A percentile compares a stretch with the other conserved stretches of the same genome.
phyloP scores from a whole-genome alignment of 345 rosid species.

The Citrus unshiu region DNA sequence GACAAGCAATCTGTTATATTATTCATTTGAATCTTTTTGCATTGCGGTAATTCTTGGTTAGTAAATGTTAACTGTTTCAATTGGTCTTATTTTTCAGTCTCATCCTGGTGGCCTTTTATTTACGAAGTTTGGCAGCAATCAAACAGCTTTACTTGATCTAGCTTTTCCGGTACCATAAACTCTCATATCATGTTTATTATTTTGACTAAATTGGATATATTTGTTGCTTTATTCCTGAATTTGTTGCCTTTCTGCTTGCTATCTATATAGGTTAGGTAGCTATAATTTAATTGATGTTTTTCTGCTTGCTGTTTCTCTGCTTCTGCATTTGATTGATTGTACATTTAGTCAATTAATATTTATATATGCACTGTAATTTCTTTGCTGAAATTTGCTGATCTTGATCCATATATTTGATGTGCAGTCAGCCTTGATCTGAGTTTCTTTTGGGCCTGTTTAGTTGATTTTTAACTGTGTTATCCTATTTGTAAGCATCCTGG shows the following conservation, averaged over 20 bases:
- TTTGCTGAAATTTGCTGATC: neutral
- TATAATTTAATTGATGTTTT: neutral
- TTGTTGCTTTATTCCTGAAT: neutral
- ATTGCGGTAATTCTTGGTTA: neutral
- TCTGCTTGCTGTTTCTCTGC: neutral
- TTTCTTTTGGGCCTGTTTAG: neutral
- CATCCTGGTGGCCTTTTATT: conserved; percentile 91
- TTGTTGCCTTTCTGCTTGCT: neutral
- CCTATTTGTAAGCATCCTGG: neutral
- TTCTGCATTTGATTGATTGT: neutral
- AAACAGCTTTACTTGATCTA: conserved; percentile 84
- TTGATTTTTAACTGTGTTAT: neutral
- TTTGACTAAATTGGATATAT: neutral
- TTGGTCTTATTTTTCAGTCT: conserved; percentile 48
- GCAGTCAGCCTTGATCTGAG: neutral
- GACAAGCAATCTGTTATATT: conserved; percentile 6
- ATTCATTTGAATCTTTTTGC: neutral
- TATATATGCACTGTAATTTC: neutral
- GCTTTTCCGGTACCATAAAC: conserved; percentile 75
- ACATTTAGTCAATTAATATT: neutral
- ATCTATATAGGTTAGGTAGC: neutral
- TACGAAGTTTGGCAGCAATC: conserved; percentile 93
- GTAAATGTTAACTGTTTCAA: neutral
- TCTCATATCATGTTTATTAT: neutral
- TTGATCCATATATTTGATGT: neutral